Base-by-base conservation (phyloP, 192 early-diverging fungal genomes). In the Pecoramyces ruminantium region DNA sequence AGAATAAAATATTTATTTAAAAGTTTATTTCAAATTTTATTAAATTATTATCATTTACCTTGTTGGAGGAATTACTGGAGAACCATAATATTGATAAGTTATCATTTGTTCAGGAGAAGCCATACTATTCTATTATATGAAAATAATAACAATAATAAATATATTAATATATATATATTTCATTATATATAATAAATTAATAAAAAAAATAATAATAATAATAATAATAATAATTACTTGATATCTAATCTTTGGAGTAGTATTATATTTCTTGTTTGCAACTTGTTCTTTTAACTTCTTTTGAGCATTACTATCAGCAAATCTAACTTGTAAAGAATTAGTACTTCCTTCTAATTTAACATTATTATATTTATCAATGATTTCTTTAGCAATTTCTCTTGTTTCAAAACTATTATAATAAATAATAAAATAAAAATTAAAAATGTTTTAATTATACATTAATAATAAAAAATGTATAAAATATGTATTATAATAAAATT, bases 261-360 rank as follows among this genome's bases (percentile, higher is more conserved):
- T 11, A 11, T 67, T 67, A 8, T 67, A 67, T n/a, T 67, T 67
- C 51, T 67, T 67, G n/a, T n/a, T 67, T n/a, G 51, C 51, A 67
- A 67, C 51, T 67, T 67, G 51, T 67, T 30, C 89, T 82, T 95
- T 95, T 28, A 95, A 83, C 67, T 89, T 87, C 86, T 95, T 95
- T 80, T 95, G 94, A 27, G 91, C 92, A 30, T 88, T 83, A 6
- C 92, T 93, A 80, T 95, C 94, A 13, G 94, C 93, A 79, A 95
- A 94, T 2, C 94, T 89, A 27, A 94, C 92, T 81, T 92, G 90
- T 40, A 95, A 79, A 29, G 93, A 90, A 17, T 87, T 92, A 25
- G 86, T 86, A 2, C 88, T 85, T 67, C 91, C 92, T 28, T 87
- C 85, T 34, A 95, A 84, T n/a, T 83, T 83, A 77, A 90, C 82